A percentile compares a stretch with the other conserved stretches of the same genome.
Evolutionary conservation across 1,284 basidiomycete genomes (phyloP).

Genomic region (Phellinidium pouzarii): DNA sequence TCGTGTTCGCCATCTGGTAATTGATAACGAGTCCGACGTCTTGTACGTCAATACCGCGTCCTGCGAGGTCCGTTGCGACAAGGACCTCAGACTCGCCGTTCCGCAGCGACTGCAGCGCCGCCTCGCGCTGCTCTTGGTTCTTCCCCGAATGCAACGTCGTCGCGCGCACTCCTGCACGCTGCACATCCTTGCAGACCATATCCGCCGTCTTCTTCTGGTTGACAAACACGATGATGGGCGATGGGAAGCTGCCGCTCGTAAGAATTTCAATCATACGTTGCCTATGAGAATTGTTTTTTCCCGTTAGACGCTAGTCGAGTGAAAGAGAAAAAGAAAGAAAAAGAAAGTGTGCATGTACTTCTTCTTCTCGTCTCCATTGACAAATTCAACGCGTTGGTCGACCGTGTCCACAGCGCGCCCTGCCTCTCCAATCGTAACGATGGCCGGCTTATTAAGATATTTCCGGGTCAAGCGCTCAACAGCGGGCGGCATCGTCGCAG

Average conservation of each 20-base stretch:
- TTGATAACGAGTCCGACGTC: constrained; percentile 96
- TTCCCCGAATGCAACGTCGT: constrained; percentile 95
- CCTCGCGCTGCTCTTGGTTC: constrained; percentile 95
- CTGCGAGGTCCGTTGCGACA: constrained; percentile 96
- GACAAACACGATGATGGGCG: constrained; percentile 98
- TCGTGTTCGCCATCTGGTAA: constrained; percentile 93
- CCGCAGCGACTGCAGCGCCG: constrained; percentile 79
- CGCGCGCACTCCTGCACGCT: constrained; percentile 72
- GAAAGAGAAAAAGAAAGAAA: constrained; percentile 3
- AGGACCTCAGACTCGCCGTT: constrained; percentile 80
- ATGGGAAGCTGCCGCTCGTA: constrained; percentile 71
- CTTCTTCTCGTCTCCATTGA: constrained; percentile 90
- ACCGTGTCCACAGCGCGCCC: constrained; percentile 97
- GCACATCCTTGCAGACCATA: constrained; percentile 88
- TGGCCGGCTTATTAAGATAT: constrained; percentile 87
- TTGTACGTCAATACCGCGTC: constrained; percentile 97
- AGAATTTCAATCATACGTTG: constrained; percentile 85
- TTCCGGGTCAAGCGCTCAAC: constrained; percentile 93
- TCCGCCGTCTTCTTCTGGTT: constrained; percentile 99
- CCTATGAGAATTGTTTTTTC: too few species aligned
- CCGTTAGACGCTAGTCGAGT: too few species aligned
- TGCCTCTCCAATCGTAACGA: constrained; percentile 96
- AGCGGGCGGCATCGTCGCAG: constrained; percentile 95
- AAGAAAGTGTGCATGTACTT: constrained; percentile 43
- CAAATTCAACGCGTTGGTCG: constrained; percentile 93